Base-by-base conservation (phyloP, 441 rosid genomes). In the Capsella rubella region DNA sequence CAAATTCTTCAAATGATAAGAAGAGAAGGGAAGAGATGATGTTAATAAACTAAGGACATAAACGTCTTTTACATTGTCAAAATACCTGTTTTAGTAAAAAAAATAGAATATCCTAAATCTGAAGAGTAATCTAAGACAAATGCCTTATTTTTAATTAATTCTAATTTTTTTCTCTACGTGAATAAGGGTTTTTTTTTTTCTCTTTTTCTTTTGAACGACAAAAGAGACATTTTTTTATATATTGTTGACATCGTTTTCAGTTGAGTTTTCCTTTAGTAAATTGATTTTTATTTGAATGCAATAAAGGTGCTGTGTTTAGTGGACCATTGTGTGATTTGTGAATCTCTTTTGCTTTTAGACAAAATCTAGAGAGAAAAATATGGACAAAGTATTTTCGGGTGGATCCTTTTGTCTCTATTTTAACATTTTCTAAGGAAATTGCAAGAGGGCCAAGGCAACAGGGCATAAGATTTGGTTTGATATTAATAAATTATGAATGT, bases 261-360 rank as follows among this genome's bases (percentile, higher is more conserved):
- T 74, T 59, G 68, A 21, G 49, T 42, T 42, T 21, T 54, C 13
- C 34, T 42, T 67, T 67, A 49, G 49, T 65, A 29, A 65, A 47
- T 66, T 66, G 53, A 57, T 31, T 57, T 42, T 40, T 14, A 13
- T 72, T 62, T 29, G 4, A 1, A 35, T 52, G 58, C 25, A 52
- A 35, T 69, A 68, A 75, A 68, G 35, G 70, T 57, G 18, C 14
- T 53, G 43, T 35, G 51, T 61, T 53, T 75, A 62, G 74, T 75
- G 79, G 79, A 75, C 79, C 79, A 54, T 61, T 69, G 29, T 54
- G 28, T 62, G 79, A 68, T 75, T 61, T 69, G 74, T 61, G 64
- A 61, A 68, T 62, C 79, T 47, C 47, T 42, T 60, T 67, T 74
- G 73, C 74, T 61, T 75, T 69, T 69, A 35, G 40, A 75, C 43